Conservation (phyloP, 352 stramenopile species). For the Pythium grandisporangium region DNA sequence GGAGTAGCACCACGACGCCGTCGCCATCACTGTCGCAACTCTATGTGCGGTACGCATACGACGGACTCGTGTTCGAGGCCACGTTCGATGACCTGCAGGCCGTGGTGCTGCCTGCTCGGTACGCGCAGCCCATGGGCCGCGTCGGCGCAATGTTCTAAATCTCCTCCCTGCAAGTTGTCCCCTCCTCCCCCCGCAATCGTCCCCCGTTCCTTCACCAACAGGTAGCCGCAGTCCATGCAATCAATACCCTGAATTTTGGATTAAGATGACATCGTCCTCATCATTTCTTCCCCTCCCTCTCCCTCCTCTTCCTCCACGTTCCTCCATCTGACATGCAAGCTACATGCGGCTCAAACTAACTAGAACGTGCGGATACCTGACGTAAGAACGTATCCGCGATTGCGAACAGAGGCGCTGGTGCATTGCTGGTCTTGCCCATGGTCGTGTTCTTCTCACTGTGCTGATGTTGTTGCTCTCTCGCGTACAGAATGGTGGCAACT, state of each 20-base stretch:
- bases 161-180: no score
- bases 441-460: slow-evolving; percentile 3
- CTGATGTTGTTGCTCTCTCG: slow-evolving; percentile 21
- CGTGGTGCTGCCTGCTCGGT: slow-evolving; percentile 62
- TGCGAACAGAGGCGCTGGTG: slow-evolving; percentile 24
- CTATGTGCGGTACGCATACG: slow-evolving; percentile 71
- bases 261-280: neutral
- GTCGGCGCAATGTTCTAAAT: slow-evolving; percentile 52
- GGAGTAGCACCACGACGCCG: slow-evolving; percentile 23
- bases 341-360: no score
- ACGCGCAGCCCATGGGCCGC: slow-evolving; percentile 58
- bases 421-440: neutral
- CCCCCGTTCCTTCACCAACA: no score
- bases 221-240: neutral
- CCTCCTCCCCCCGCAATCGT: no score
- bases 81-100: slow-evolving; percentile 71
- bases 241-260: neutral
- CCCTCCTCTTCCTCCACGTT: no score
- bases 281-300: no score
- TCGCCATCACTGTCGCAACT: slow-evolving; percentile 34
- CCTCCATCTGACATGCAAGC: no score
- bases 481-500: slow-evolving; percentile 34
- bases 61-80: slow-evolving; percentile 66
- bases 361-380: slow-evolving; percentile 2
- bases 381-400: slow-evolving; percentile 40